Conservation (phyloP, 2,329 filamentous ascomycete genomes). For the Epichloe brachyelytri region DNA sequence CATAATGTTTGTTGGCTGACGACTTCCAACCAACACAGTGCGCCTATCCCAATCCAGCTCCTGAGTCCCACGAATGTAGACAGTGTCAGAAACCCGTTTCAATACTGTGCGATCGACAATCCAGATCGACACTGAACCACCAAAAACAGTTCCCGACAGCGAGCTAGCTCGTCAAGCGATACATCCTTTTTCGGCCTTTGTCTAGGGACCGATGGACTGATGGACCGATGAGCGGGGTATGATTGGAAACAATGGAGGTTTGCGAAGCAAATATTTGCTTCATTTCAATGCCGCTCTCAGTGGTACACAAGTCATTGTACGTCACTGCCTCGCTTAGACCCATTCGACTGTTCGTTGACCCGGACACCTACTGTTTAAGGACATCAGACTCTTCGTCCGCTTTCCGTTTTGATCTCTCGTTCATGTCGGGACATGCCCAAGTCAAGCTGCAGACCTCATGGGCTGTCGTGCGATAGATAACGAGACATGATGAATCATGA, state of each 20-base stretch:
- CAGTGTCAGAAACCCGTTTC: fast-evolving
- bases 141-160: not conserved
- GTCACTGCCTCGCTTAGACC: not conserved
- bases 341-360: not conserved
- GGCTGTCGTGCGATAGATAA: not conserved
- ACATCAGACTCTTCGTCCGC: not conserved
- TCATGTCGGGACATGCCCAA: not conserved
- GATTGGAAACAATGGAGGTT: not conserved
- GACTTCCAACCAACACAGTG: too few species aligned
- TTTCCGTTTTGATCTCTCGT: not conserved
- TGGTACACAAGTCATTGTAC: not conserved
- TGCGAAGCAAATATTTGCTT: not conserved
- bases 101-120: too few species aligned
- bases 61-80: fast-evolving
- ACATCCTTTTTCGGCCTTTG: not conserved
- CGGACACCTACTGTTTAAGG: not conserved
- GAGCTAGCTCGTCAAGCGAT: not conserved
- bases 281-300: not conserved
- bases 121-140: not conserved
- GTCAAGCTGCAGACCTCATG: not conserved
- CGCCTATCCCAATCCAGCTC: too few species aligned
- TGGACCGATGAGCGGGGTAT: not conserved
- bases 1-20: too few species aligned
- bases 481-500: not conserved
- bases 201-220: too few species aligned